phyloP scores from a whole-genome alignment of 2,329 filamentous ascomycete species.

The Pseudogymnoascus sp. region DNA sequence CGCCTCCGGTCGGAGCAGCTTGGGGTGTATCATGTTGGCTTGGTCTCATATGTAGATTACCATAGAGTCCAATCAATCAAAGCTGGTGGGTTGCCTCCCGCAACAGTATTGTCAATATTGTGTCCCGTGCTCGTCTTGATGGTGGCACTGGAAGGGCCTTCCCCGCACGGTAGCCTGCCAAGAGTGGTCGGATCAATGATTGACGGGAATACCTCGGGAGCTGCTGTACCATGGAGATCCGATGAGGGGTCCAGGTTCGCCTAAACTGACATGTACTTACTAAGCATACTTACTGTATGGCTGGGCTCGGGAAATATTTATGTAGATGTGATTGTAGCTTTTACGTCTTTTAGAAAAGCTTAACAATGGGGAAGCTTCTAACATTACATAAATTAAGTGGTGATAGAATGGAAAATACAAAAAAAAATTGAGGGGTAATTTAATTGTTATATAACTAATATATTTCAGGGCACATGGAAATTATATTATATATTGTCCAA shows the following conservation, averaged over 20 bases:
- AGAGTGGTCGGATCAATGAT: not conserved
- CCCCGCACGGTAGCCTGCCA: not conserved
- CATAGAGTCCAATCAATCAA: not conserved
- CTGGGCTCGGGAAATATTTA: not conserved
- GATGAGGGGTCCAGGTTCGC: not conserved
- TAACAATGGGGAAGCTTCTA: not conserved
- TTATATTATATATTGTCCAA: not conserved
- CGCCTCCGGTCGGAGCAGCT: not conserved
- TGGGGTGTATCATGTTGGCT: not conserved
- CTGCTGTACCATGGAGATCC: not conserved
- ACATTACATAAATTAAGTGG: not conserved
- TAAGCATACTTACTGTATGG: not conserved
- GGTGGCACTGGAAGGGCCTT: not conserved
- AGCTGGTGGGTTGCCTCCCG: not conserved
- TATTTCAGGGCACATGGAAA: not conserved
- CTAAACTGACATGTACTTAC: not conserved
- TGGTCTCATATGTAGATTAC: not conserved
- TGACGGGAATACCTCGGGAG: conserved; percentile 1
- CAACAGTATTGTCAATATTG: not conserved
- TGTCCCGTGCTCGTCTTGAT: not conserved
- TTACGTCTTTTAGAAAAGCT: not conserved
- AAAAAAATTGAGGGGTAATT: not conserved
- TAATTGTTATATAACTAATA: not conserved
- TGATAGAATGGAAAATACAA: not conserved
- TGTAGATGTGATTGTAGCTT: not conserved